Conservation (phyloP, 2,329 filamentous ascomycete species). For the Fusarium nodosum region DNA sequence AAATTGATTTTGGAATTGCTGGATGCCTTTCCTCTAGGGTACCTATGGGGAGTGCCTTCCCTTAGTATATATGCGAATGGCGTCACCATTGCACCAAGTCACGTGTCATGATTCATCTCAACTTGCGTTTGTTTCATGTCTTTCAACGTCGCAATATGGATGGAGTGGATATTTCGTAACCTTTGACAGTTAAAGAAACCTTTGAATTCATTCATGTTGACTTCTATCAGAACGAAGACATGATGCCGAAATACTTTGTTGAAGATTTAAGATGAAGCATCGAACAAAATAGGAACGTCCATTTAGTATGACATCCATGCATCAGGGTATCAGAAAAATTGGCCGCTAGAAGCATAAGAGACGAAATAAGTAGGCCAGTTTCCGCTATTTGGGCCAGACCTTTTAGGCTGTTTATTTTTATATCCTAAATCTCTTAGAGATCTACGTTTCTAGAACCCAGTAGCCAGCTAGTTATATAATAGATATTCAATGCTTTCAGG, state of each 20-base stretch:
- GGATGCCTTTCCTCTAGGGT: conserved; percentile 28
- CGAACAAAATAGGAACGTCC: background rate
- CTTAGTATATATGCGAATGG: background rate
- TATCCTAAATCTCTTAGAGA: too few relatives aligned
- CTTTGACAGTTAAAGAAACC: background rate
- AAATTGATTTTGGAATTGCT: background rate
- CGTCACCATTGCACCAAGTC: conserved; percentile 15
- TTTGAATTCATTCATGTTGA: background rate
- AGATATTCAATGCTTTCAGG: background rate
- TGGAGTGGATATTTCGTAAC: background rate
- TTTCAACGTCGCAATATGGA: background rate
- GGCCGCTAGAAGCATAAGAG: too few relatives aligned
- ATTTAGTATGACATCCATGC: too few relatives aligned
- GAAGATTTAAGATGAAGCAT: background rate
- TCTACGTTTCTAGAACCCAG: background rate
- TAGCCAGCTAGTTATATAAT: background rate
- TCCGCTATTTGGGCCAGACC: too few relatives aligned
- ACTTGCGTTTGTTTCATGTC: background rate
- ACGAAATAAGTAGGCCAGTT: too few relatives aligned
- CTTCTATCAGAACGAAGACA: background rate
- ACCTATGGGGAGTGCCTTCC: background rate
- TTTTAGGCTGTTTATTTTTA: too few relatives aligned
- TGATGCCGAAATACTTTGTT: background rate
- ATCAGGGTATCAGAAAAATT: too few relatives aligned
- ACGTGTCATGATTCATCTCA: conserved; percentile 5